Evolutionary conservation across 2,329 filamentous ascomycete species (phyloP), one percentile per base, ranked within the genome.

Genomic region (Ilyonectria sp.): DNA sequence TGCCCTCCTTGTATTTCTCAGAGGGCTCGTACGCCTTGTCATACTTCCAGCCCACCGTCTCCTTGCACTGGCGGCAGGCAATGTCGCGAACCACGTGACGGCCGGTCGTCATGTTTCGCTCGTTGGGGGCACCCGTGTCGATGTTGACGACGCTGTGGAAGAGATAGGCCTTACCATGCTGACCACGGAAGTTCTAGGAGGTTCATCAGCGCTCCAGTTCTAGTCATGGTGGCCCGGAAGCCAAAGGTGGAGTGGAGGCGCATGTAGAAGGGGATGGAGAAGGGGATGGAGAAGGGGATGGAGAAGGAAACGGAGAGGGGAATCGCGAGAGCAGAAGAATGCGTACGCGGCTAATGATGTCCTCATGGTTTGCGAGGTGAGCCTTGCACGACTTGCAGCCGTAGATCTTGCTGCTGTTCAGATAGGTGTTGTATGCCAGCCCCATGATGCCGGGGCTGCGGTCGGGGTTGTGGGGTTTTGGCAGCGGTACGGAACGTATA

Each of bases 1-100:
- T 99, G 63, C 94, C 95, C 86, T 99, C 96, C 86, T 99, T 99
- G 84, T 99, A 99, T 84, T 97, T 97, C 87, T 99, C 95, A 71
- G 88, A 91, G 37, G 86, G 82, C 84, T 99, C 96, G 80, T 93
- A 98, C 1, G 96, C 96, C 84, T 97, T 97, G 82, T 99, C 96
- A 80, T 99, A 99, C 82, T 97, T 98, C 96, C 96, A 99, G 40
- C 96, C 96, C 60, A 99, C 96, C 33, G 92, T 93, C 81, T 95
- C 93, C 79, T 92, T 93, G 88, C 96, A 99, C 82, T 97, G 93
- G 65, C 92, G 89, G 85, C 96, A 99, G 65, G 86, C 86, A 76
- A 99, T 98, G 80, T 99, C 96, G 65, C 96, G 92, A 54, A 99
- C 96, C 63, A 98, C 88, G 82, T 99, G 96, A 61, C 93, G 90